Evolutionary conservation across 345 rosid genomes (phyloP).

Genomic region (Combretum micranthum): DNA sequence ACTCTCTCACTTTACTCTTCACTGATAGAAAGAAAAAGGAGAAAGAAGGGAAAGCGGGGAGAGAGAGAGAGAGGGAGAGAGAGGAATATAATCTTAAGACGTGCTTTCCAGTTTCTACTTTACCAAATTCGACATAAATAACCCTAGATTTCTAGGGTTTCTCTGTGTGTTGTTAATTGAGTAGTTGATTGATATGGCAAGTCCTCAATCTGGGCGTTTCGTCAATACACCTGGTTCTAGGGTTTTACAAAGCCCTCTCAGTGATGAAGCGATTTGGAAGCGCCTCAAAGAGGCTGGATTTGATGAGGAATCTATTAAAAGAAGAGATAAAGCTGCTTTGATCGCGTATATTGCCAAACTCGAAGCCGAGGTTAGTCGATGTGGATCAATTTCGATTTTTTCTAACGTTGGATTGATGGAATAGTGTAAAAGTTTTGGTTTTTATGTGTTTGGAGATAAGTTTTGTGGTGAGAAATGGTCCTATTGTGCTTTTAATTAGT

Average conservation of each 20-base stretch:
- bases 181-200: slow-evolving; percentile 41
- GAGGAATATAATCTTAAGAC: too few species aligned
- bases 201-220: slow-evolving; percentile 38
- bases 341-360: slow-evolving; percentile 84
- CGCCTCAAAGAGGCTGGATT: slow-evolving; percentile 87
- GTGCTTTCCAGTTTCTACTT: too few species aligned
- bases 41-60: too few species aligned
- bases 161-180: slow-evolving; percentile 2
- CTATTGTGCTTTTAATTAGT: too few species aligned
- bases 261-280: slow-evolving; percentile 64
- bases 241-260: slow-evolving; percentile 51
- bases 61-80: too few species aligned
- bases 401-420: neutral
- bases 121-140: too few species aligned
- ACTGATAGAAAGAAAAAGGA: too few species aligned
- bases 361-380: slow-evolving; percentile 67
- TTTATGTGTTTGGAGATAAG: too few species aligned
- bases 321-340: slow-evolving; percentile 79
- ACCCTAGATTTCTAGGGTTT: slow-evolving; percentile 9
- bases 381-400: slow-evolving; percentile 1
- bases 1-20: too few species aligned
- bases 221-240: slow-evolving; percentile 49
- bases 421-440: too few species aligned
- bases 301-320: slow-evolving; percentile 76
- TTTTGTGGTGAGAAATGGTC: too few species aligned